Percentiles rank a stretch among this genome's conserved stretches.
These are phyloP conservation scores for Ochetophila trinervis DNA, from an alignment of 306 rosid genomes.

Conservation along the genomic window DNA sequence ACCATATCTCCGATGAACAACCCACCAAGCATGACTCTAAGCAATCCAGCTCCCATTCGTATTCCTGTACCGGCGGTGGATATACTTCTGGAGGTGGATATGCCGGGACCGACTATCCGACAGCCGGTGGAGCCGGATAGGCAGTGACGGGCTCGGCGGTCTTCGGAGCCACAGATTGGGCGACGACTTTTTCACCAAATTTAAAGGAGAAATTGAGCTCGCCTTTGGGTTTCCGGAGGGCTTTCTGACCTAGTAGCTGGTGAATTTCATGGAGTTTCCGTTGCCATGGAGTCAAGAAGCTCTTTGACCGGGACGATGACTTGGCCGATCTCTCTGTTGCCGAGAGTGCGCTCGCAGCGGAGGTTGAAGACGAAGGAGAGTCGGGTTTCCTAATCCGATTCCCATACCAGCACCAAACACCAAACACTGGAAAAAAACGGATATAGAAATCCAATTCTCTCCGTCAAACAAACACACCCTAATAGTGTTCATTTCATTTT, in stretches of 20 bases:
- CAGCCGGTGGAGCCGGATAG: slow-evolving; percentile 17
- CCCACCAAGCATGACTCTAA: slow-evolving; percentile 77
- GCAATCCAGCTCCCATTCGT: slow-evolving; percentile 67
- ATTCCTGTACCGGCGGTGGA: neutral
- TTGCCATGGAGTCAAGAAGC: slow-evolving; percentile 42
- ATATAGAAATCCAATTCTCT: too few relatives aligned
- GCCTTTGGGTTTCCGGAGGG: slow-evolving; percentile 55
- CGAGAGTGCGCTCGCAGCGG: slow-evolving; percentile 43
- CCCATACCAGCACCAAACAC: too few relatives aligned
- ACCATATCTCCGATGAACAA: slow-evolving; percentile 71
- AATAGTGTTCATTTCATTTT: too few relatives aligned
- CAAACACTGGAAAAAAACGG: too few relatives aligned
- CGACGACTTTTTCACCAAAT: slow-evolving; percentile 25
- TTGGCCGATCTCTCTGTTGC: slow-evolving; percentile 50
- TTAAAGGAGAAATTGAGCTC: slow-evolving; percentile 45
- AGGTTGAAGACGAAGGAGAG: slow-evolving; percentile 45
- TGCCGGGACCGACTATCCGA: slow-evolving; percentile 26
- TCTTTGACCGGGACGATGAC: slow-evolving; percentile 56
- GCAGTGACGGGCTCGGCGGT: slow-evolving; percentile 23
- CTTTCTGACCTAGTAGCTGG: slow-evolving; percentile 53
- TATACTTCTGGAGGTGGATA: slow-evolving; percentile 19
- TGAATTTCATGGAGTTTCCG: slow-evolving; percentile 23
- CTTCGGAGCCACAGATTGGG: neutral
- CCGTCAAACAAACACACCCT: too few relatives aligned
- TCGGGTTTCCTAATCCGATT: too few relatives aligned